Evolutionary conservation across 2,329 filamentous ascomycete genomes (phyloP).

Genomic region (Metarhizium album): DNA sequence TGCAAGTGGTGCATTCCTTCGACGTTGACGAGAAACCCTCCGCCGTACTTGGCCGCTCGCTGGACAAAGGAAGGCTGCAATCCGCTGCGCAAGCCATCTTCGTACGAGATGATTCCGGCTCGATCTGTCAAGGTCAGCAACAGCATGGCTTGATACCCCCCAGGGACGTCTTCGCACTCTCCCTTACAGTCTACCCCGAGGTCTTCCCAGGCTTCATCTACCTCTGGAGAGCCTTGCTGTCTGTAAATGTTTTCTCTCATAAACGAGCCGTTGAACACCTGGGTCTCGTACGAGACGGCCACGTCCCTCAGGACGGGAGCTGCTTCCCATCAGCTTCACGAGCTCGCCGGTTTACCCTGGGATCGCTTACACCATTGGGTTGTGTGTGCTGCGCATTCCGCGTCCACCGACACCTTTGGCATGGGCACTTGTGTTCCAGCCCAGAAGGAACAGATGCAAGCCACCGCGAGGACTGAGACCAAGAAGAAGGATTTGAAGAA

Average conservation of each 20-base stretch:
- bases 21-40: conserved; percentile 47
- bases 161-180: no score
- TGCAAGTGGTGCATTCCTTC: conserved; percentile 47
- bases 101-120: conserved; percentile 35
- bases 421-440: conserved; percentile 2
- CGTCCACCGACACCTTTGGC: conserved; percentile 3
- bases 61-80: conserved; percentile 45
- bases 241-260: conserved; percentile 43
- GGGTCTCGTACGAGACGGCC: conserved; percentile 18
- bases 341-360: not conserved
- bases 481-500: not conserved
- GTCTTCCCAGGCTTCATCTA: conserved; percentile 45
- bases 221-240: conserved; percentile 35
- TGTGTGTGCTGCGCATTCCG: conserved; percentile 20
- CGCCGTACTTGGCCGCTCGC: conserved; percentile 42
- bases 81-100: conserved; percentile 38
- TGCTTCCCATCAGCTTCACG: conserved; percentile 1
- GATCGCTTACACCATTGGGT: conserved; percentile 25
- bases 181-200: conserved; percentile 33
- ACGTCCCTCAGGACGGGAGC: conserved; percentile 25
- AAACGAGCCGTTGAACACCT: conserved; percentile 46
- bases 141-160: no score
- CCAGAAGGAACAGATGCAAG: conserved; percentile 4
- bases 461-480: not conserved
- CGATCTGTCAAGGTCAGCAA: conserved; percentile 22